Base-by-base conservation (phyloP, 2,329 filamentous ascomycete species). In the Sclerotinia nivalis region DNA sequence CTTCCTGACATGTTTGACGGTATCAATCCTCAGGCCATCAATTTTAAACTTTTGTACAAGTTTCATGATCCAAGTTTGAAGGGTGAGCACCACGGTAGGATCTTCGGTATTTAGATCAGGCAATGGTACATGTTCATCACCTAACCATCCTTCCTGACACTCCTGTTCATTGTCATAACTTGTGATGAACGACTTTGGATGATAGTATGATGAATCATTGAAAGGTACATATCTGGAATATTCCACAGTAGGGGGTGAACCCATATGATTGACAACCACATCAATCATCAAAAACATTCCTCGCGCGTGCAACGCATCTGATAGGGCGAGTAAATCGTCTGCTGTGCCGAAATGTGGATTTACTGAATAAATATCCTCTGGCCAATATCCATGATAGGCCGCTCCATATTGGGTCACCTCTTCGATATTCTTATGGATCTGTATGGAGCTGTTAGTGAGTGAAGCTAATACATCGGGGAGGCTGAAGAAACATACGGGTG, bases 271-370 rank as follows among this genome's bases (percentile, higher is more conserved):
- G 68, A 83, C 80, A 34, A 85, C 83, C 8, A 83, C 80, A 71
- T 85, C 84, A 65, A 84, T 78, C 83, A 85, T 70, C 34, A 70
- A 47, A 47, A 72, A 59, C 80, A 88, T 89, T 13, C 79, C 82
- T 20, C 85, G 80, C n/a, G 79, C 77, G 74, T 90, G 88, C 2
- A 88, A 79, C 2, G 85, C 87, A 43, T 80, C 78, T 1, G 88
- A 82, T 6, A 91, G 82, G 9, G 81, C 83, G 73, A 84, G 83
- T 68, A 91, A 81, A 73, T 91, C 89, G 20, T 85, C 81, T 3
- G 82, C 82, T 0, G 85, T 86, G 43, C 89, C 89, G 72, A 87
- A 88, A 70, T 87, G 82, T 3, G 82, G 72, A 74, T 91, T 90
- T 69, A 91, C 77, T 12, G 79, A 72, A 70, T 84, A 82, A 25